phyloP scores from a whole-genome alignment of 164 flowering plant genomes.

The Saururus chinensis region DNA sequence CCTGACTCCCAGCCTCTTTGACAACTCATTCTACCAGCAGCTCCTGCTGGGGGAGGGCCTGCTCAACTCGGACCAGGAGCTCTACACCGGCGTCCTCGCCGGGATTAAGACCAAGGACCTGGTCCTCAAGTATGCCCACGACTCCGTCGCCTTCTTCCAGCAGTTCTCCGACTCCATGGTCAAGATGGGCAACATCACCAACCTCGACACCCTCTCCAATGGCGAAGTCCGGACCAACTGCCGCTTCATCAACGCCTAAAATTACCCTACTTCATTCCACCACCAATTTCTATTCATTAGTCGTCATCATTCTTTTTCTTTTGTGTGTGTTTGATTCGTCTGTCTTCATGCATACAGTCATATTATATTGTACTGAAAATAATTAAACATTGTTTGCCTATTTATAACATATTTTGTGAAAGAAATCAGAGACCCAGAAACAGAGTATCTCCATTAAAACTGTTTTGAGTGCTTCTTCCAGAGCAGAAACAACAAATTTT shows the following conservation, averaged over 20 bases:
- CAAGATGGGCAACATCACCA: slow-evolving; percentile 76
- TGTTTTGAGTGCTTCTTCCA: not conserved
- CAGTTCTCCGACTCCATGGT: slow-evolving; percentile 90
- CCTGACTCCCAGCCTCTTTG: slow-evolving; percentile 58
- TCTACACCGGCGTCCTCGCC: slow-evolving; percentile 51
- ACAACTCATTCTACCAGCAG: slow-evolving; percentile 66
- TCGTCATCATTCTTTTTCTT: not conserved
- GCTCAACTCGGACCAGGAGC: slow-evolving; percentile 72
- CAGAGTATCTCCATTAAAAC: too few relatives aligned
- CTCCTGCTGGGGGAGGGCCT: slow-evolving; percentile 69
- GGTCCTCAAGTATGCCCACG: slow-evolving; percentile 54
- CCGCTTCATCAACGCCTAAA: slow-evolving; percentile 63
- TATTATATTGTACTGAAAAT: too few relatives aligned
- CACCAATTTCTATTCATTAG: not conserved
- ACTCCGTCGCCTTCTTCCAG: slow-evolving; percentile 57
- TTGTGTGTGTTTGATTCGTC: too few relatives aligned
- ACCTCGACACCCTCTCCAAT: slow-evolving; percentile 36
- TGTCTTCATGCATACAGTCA: too few relatives aligned
- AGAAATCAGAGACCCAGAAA: too few relatives aligned
- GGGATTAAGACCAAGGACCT: slow-evolving; percentile 51
- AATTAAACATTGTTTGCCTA: too few relatives aligned
- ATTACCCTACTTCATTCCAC: not conserved
- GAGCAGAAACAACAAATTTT: not conserved
- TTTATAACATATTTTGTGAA: too few relatives aligned
- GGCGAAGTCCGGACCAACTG: slow-evolving; percentile 86